Evolutionary conservation across 2,329 filamentous ascomycete genomes (phyloP).

Genomic region (Hypoxylon rubiginosum): DNA sequence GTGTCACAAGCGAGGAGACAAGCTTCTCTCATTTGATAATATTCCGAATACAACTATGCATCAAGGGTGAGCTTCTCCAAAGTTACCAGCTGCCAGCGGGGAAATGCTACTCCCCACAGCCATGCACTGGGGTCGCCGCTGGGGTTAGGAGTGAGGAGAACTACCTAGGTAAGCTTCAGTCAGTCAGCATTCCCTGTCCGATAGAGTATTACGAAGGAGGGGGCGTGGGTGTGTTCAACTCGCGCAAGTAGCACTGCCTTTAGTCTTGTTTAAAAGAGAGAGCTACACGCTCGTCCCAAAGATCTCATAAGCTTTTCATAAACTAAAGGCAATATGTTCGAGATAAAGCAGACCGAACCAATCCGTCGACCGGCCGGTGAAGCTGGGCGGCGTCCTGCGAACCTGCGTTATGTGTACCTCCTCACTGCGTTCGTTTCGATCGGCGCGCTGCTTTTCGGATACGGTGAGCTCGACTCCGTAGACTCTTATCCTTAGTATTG

Average conservation of each 20-base stretch:
- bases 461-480: constrained; percentile 20
- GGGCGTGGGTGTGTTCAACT: no score
- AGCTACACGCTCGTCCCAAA: no score
- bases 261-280: no score
- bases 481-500: background rate
- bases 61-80: constrained; percentile 8
- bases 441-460: constrained; percentile 38
- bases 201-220: no score
- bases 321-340: constrained; percentile 22
- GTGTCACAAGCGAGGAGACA: background rate
- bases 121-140: background rate
- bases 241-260: no score
- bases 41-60: constrained; percentile 11
- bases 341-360: constrained; percentile 31
- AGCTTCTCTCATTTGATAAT: constrained; percentile 6
- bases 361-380: constrained; percentile 22
- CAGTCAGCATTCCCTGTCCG: background rate
- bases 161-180: no score
- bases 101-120: constrained; percentile 15
- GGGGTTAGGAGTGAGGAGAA: background rate
- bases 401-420: constrained; percentile 36
- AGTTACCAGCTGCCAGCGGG: constrained; percentile 17
- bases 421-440: constrained; percentile 40
- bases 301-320: background rate
- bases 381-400: constrained; percentile 20